Percentiles rank a stretch among this genome's conserved stretches.
Evolutionary conservation across 345 rosid species (phyloP).

Genomic region (Linum lewisii): DNA sequence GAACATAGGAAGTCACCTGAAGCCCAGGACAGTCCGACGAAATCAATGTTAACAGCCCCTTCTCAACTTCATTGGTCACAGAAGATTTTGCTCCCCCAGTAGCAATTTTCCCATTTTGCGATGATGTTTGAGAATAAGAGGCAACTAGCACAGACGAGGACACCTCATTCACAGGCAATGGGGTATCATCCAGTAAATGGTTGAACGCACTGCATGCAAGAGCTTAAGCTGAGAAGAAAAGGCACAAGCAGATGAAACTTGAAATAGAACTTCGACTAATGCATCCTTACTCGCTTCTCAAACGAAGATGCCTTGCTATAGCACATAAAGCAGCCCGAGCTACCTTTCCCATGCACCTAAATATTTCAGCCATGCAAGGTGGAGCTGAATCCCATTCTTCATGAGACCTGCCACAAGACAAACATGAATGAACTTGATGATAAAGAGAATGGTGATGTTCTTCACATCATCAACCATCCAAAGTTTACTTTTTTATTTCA

Average conservation of each 20-base stretch:
- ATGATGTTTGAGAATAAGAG: constrained; percentile 45
- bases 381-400: constrained; percentile 94
- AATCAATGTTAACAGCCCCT: constrained; percentile 78
- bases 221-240: constrained; percentile 3
- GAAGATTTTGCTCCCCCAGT: constrained; percentile 57
- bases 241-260: constrained; percentile 6
- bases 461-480: not conserved
- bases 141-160: constrained; percentile 87
- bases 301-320: constrained; percentile 83
- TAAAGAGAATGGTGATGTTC: too few relatives aligned
- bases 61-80: constrained; percentile 68
- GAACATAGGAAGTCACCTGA: constrained; percentile 43
- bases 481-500: not conserved
- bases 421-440: not conserved
- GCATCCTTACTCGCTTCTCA: constrained; percentile 87
- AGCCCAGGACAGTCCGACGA: constrained; percentile 71
- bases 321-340: constrained; percentile 86
- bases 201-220: constrained; percentile 65
- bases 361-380: constrained; percentile 89
- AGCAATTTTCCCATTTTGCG: constrained; percentile 68
- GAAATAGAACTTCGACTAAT: constrained; percentile 21
- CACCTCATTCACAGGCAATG: constrained; percentile 76
- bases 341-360: constrained; percentile 87
- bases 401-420: constrained; percentile 44
- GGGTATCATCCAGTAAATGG: constrained; percentile 86